Evolutionary conservation across 495 filamentous ascomycete species (phyloP).

Genomic region (Zalerion maritima): DNA sequence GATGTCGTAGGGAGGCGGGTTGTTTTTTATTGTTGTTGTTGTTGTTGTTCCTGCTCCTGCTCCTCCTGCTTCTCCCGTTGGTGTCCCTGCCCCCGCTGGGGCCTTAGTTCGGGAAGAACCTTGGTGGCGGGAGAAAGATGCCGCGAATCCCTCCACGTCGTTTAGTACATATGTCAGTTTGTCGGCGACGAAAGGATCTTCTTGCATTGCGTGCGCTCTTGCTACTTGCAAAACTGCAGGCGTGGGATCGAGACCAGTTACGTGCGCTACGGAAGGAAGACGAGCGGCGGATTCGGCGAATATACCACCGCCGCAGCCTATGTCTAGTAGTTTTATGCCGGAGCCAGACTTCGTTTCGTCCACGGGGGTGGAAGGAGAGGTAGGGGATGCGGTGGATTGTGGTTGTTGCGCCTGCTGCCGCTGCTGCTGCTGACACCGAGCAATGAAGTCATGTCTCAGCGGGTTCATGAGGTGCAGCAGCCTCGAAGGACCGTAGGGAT

Average conservation of each 20-base stretch:
- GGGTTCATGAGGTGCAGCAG: conserved; percentile 98
- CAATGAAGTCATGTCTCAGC: conserved; percentile 84
- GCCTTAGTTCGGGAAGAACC: too few species aligned
- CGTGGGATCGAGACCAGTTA: conserved; percentile 77
- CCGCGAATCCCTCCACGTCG: conserved; percentile 12
- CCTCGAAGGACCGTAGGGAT: conserved; percentile 80
- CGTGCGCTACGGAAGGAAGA: conserved; percentile 45
- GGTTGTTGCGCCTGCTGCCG: conserved; percentile 11
- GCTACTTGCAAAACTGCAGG: conserved; percentile 67
- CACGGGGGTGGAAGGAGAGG: too few species aligned
- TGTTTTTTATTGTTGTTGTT: conserved; percentile 47
- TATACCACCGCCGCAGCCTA: conserved; percentile 94
- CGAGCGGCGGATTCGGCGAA: conserved; percentile 86
- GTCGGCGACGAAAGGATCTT: conserved; percentile 45
- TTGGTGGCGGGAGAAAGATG: too few species aligned
- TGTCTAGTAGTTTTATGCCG: conserved; percentile 61
- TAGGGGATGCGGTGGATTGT: conserved; percentile 4
- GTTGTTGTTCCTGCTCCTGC: too few species aligned
- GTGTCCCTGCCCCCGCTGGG: too few species aligned
- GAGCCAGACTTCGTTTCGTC: conserved; percentile 6
- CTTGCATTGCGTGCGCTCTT: conserved; percentile 48
- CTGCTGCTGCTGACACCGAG: conserved; percentile 43
- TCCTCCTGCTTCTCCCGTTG: neutral
- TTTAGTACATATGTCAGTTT: conserved; percentile 61
- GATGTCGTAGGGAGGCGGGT: conserved; percentile 50